Base-by-base conservation (phyloP, 805 yeast genomes). In the Metschnikowia arizonensis region DNA sequence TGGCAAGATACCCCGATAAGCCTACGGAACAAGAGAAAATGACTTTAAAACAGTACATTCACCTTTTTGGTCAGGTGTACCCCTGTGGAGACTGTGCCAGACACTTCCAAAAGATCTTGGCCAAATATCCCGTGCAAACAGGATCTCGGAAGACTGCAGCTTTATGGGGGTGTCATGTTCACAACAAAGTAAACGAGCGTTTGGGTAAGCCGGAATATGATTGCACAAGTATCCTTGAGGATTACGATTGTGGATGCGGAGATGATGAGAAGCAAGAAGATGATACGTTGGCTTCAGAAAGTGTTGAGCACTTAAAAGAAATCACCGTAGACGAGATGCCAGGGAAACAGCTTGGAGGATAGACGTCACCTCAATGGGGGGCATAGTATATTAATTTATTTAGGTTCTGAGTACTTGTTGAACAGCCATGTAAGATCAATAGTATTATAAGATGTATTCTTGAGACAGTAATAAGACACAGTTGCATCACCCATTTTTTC, bases 51-150 rank as follows among this genome's bases (percentile, higher is more conserved):
- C 76, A 70, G 47, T 93, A 82, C 61, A 74, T 93, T 17, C 66
- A 78, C 18, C 68, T 87, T 29, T 93, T 90, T 67, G 89, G 93
- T 1, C 88, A 90, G 56, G 91, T 93, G 8, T 93, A 93, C 53
- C 99, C 99, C 0, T 91, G 98, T 66, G 96, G 96, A 3, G 97
- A 91, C 61, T 93, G 98, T 66, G 97, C 99, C 0, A 73, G 87
- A 52, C 98, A 93, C 64, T 93, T 93, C 64, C 84, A 78, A 52
- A 66, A 77, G 59, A 66, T 91, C 52, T 65, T 93, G 46, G 59
- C 69, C 46, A 74, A 83, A 56, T 82, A 72, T 58, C 98, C 99
- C 1, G 97, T 96, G 2, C 99, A 93, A 59, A 74, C 84, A 3
- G 72, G 79, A 6, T 75, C 85, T 18, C 74, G 96, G 47, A 80